Conservation (phyloP, 1,139 yeast genomes). For the Taphrina betulina region DNA sequence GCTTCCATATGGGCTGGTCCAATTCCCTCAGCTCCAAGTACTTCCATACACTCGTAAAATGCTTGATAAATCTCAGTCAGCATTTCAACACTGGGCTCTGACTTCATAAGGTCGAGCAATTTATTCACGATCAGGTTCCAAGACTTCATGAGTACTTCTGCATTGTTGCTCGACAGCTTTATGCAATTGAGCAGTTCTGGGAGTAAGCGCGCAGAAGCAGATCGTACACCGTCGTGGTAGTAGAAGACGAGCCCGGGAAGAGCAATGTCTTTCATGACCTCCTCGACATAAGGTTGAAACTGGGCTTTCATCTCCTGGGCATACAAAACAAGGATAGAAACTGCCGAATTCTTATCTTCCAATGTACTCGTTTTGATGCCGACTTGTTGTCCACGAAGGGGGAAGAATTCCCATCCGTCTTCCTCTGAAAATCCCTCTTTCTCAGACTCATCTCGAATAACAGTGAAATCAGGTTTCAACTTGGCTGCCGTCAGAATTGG, state of each 20-base stretch:
- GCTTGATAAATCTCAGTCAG: slow-evolving; percentile 75
- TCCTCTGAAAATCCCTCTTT: slow-evolving; percentile 76
- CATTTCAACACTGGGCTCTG: slow-evolving; percentile 83
- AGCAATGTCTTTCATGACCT: slow-evolving; percentile 73
- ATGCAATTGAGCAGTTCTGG: slow-evolving; percentile 73
- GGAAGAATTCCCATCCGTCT: slow-evolving; percentile 95
- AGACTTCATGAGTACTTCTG: slow-evolving; percentile 56
- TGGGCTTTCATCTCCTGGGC: slow-evolving; percentile 80
- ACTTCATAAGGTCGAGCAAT: slow-evolving; percentile 63
- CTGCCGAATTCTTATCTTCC: slow-evolving; percentile 90
- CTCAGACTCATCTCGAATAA: slow-evolving; percentile 84
- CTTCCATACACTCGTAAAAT: slow-evolving; percentile 63
- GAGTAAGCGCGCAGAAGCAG: slow-evolving; percentile 79
- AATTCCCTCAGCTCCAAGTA: slow-evolving; percentile 62
- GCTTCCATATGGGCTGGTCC: slow-evolving; percentile 57
- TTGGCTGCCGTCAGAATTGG: slow-evolving; percentile 81
- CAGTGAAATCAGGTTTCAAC: slow-evolving; percentile 82
- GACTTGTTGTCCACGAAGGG: slow-evolving; percentile 84
- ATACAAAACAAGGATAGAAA: slow-evolving; percentile 82
- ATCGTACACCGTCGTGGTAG: slow-evolving; percentile 91
- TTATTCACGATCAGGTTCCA: slow-evolving; percentile 75
- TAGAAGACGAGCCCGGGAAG: slow-evolving; percentile 87
- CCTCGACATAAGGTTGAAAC: slow-evolving; percentile 79
- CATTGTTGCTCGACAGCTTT: slow-evolving; percentile 53
- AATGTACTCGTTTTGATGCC: slow-evolving; percentile 90